phyloP scores from a whole-genome alignment of 2,329 filamentous ascomycete species.

The Ophiostoma pallidulum region DNA sequence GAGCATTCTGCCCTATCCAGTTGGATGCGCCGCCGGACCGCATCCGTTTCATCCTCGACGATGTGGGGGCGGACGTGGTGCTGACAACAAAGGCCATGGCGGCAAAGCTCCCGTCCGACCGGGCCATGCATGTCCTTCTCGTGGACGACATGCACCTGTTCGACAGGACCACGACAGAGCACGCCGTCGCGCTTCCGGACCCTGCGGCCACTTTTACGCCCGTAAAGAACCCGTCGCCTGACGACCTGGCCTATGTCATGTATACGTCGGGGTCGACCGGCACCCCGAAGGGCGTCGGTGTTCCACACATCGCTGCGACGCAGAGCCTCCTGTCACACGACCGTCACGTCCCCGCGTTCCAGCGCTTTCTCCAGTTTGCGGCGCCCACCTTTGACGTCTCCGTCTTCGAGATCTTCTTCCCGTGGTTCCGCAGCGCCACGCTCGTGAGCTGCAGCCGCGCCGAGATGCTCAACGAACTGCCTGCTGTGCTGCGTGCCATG shows the following conservation, averaged over 20 bases:
- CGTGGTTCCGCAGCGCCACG: constrained; percentile 62
- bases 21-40: constrained; percentile 69
- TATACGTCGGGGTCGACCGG: constrained; percentile 91
- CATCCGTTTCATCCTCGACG: constrained; percentile 68
- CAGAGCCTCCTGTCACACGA: constrained; percentile 79
- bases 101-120: constrained; percentile 28
- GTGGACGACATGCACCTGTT: constrained; percentile 22
- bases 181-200: too few species aligned
- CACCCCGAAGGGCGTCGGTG: constrained; percentile 73
- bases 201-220: background rate
- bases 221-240: constrained; percentile 14
- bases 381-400: constrained; percentile 91
- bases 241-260: constrained; percentile 72
- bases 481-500: constrained; percentile 53
- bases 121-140: constrained; percentile 26
- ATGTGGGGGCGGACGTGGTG: constrained; percentile 61
- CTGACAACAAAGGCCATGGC: constrained; percentile 49
- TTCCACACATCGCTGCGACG: constrained; percentile 71
- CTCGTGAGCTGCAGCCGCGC: constrained; percentile 61
- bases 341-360: constrained; percentile 63
- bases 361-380: constrained; percentile 81
- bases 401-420: constrained; percentile 91
- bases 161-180: background rate
- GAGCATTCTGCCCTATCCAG: constrained; percentile 76
- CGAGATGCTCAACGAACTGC: constrained; percentile 66